Percentiles rank a stretch among this genome's conserved stretches.
These are phyloP conservation scores for Sporothrix protearum DNA, from an alignment of 2,329 filamentous ascomycete species.

Conservation along the genomic window DNA sequence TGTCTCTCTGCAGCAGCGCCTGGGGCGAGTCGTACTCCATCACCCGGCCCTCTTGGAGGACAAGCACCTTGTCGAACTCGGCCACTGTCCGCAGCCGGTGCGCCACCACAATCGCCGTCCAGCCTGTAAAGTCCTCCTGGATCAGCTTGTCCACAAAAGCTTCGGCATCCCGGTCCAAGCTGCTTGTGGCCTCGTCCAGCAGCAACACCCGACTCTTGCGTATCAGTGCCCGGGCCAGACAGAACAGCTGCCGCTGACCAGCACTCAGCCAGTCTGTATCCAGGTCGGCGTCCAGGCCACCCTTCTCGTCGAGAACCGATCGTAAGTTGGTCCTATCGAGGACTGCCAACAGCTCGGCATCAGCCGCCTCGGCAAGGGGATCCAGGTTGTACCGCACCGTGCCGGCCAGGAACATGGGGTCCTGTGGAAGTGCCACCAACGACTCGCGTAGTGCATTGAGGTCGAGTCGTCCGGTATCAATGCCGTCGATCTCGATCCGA, in stretches of 20 bases:
- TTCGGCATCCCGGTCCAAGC: slow-evolving; percentile 56
- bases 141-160: slow-evolving; percentile 54
- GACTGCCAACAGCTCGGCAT: slow-evolving; percentile 33
- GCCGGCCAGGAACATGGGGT: slow-evolving; percentile 49
- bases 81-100: slow-evolving; percentile 43
- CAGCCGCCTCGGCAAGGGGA: slow-evolving; percentile 38
- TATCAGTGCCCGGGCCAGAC: slow-evolving; percentile 47
- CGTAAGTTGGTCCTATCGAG: slow-evolving; percentile 30
- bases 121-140: slow-evolving; percentile 48
- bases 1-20: slow-evolving; percentile 16
- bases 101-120: slow-evolving; percentile 48
- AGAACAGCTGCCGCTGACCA: slow-evolving; percentile 51
- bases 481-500: slow-evolving; percentile 44
- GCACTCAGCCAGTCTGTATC: slow-evolving; percentile 36
- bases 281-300: slow-evolving; percentile 40
- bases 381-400: slow-evolving; percentile 50
- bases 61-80: slow-evolving; percentile 49
- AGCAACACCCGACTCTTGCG: slow-evolving; percentile 42
- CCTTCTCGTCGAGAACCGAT: slow-evolving; percentile 36
- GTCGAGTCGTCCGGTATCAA: slow-evolving; percentile 36
- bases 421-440: slow-evolving; percentile 49
- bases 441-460: slow-evolving; percentile 32
- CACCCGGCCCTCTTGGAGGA: slow-evolving; percentile 43
- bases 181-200: slow-evolving; percentile 45
- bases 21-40: slow-evolving; percentile 31